Percentiles rank a stretch among this genome's conserved stretches.
phyloP scores from a whole-genome alignment of 192 early-diverging fungal species.

The Coemansia sp. region DNA sequence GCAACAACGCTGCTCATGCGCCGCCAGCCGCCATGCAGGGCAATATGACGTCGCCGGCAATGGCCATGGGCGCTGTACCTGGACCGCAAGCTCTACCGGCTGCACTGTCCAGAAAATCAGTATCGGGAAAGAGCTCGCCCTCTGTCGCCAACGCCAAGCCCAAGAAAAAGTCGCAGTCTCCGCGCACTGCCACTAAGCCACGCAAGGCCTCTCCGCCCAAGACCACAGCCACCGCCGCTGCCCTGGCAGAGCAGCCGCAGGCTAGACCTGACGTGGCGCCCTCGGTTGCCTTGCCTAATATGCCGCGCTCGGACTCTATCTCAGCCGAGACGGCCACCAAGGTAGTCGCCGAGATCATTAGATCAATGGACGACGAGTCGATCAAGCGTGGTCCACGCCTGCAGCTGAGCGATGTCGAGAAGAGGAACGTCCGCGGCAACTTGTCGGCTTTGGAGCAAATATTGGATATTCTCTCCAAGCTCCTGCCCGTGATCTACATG shows the following conservation, averaged over 20 bases:
- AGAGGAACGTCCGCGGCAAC: conserved; percentile 20
- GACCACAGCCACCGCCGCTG: not conserved
- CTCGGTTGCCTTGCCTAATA: not conserved
- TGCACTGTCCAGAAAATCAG: conserved; percentile 19
- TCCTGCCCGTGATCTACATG: conserved; percentile 40
- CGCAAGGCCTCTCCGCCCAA: conserved; percentile 30
- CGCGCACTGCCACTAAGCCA: conserved; percentile 37
- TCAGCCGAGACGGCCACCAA: conserved; percentile 36
- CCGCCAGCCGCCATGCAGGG: conserved; percentile 18
- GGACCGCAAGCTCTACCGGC: conserved; percentile 9
- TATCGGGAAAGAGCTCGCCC: conserved; percentile 36
- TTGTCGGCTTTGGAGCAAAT: conserved; percentile 25
- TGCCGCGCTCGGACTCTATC: conserved; percentile 21
- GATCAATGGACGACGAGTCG: not conserved
- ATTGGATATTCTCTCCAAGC: conserved; percentile 9
- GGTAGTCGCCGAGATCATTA: conserved; percentile 20
- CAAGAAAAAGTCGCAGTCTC: conserved; percentile 56
- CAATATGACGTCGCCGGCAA: conserved; percentile 26
- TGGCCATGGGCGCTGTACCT: conserved; percentile 18
- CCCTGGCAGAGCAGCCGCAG: not conserved
- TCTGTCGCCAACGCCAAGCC: conserved; percentile 33
- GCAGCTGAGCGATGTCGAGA: conserved; percentile 28
- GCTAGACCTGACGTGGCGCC: not conserved
- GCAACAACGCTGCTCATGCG: not conserved
- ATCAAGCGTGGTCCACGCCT: conserved; percentile 10